phyloP scores from a whole-genome alignment of 2,329 filamentous ascomycete species.

The Incumbomyces lentus region DNA sequence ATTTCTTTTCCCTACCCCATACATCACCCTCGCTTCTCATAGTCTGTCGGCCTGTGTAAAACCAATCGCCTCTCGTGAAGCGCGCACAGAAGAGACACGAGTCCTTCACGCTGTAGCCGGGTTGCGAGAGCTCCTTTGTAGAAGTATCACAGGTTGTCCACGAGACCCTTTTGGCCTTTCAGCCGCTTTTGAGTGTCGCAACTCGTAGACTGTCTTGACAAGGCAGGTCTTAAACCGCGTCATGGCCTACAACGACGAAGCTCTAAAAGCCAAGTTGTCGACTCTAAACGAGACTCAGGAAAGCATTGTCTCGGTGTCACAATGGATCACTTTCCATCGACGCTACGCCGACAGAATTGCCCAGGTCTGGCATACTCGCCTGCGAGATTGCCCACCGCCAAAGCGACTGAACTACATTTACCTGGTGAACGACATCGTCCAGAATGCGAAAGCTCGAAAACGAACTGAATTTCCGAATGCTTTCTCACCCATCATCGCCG shows the following conservation, averaged over 20 bases:
- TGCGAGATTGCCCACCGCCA: slow-evolving; percentile 75
- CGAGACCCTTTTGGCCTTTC: too few species aligned
- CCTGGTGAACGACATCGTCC: slow-evolving; percentile 91
- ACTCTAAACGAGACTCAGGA: slow-evolving; percentile 96
- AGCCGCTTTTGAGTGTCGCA: neutral
- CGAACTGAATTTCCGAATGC: slow-evolving; percentile 89
- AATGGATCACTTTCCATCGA: slow-evolving; percentile 97
- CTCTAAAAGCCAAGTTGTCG: slow-evolving; percentile 86
- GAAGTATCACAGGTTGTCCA: too few species aligned
- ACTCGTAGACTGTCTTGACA: slow-evolving; percentile 6
- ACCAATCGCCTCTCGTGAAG: neutral
- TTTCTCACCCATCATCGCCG: slow-evolving; percentile 82
- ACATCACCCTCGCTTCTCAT: too few species aligned
- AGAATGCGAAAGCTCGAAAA: slow-evolving; percentile 85
- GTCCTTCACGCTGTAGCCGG: too few species aligned
- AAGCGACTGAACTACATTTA: slow-evolving; percentile 89
- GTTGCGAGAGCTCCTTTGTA: too few species aligned
- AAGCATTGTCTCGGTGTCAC: slow-evolving; percentile 87
- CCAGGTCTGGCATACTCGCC: slow-evolving; percentile 77
- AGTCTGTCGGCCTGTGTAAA: neutral
- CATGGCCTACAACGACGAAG: slow-evolving; percentile 95
- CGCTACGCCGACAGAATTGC: slow-evolving; percentile 87
- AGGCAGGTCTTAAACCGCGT: slow-evolving; percentile 10
- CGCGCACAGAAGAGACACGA: neutral
- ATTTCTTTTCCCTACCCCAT: too few species aligned